phyloP scores from a whole-genome alignment of 2,329 filamentous ascomycete species.

The Fulvia fulva region DNA sequence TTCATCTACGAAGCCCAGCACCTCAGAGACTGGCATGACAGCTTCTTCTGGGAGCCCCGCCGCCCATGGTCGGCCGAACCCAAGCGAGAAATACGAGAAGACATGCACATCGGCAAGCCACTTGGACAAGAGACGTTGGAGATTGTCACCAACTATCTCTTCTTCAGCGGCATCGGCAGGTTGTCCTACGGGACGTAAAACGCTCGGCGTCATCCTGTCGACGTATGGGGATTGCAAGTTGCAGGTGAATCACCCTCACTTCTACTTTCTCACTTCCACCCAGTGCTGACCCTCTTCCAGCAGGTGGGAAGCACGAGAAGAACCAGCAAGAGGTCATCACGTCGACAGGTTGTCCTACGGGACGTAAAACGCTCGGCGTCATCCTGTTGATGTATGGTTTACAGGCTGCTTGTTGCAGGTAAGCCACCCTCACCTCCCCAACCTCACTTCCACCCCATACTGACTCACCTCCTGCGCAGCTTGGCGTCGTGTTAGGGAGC shows the following conservation, averaged over 20 bases:
- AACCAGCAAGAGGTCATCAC: slow-evolving; percentile 84
- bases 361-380: background rate
- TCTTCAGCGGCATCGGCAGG: slow-evolving; percentile 48
- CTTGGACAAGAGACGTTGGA: slow-evolving; percentile 91
- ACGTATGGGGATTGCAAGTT: too few species aligned
- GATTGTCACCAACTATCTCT: slow-evolving; percentile 80
- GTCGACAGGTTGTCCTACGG: background rate
- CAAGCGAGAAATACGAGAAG: slow-evolving; percentile 51
- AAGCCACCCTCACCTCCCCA: background rate
- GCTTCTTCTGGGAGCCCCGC: slow-evolving; percentile 74
- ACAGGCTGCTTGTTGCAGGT: background rate
- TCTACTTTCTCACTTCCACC: background rate
- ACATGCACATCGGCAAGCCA: slow-evolving; percentile 72
- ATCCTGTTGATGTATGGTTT: background rate
- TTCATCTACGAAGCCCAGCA: slow-evolving; percentile 88
- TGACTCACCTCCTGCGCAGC: background rate
- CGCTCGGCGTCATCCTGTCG: background rate
- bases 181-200: background rate
- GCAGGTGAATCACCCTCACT: too few species aligned
- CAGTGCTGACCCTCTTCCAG: background rate
- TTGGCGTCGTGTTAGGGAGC: slow-evolving; percentile 4
- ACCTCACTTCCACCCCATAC: background rate
- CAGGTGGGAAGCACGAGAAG: slow-evolving; percentile 86
- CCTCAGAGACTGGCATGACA: slow-evolving; percentile 79
- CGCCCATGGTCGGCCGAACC: slow-evolving; percentile 34